Evolutionary conservation across 164 flowering plant species (phyloP), one percentile per base, ranked within the genome.

Genomic region (Umbellularia californica): DNA sequence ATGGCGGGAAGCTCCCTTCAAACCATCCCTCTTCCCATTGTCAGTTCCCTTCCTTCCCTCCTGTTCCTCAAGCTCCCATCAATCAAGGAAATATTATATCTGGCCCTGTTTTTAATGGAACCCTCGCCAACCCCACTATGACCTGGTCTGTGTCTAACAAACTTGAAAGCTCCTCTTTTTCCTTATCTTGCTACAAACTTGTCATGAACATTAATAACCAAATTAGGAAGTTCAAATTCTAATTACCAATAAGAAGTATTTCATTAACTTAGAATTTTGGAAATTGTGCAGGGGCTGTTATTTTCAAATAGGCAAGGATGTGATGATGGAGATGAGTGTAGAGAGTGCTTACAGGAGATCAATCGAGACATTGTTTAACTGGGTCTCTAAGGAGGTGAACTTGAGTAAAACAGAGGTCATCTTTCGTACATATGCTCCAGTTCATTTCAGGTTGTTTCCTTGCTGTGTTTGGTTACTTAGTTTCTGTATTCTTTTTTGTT

Each of bases 391-490:
- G 28, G 87, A 92, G 78, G 84, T 95, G 68, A 87, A 95, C 76
- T 65, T 77, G 19, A 90, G 64, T 81, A 92, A 84, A 83, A 92
- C 97, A 41, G 93, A 87, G 64, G 92, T 93, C 76, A 84, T 89
- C 79, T 95, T 90, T 73, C 97, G 97, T 5, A 85, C 93, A 47
- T 92, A 81, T 79, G 87, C 99, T 35, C 98, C 97, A 3, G 95
- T 89, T 17, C 99, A 95, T 86, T 95, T 92, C 96, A 93, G 99
- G 99, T 90, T 69, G 25, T 77, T 76, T 70, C 25, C n/a, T 55
- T 55, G 15, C 2, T 20, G 20, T 17, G n/a, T 55, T 55, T 55
- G 5, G 60, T 55, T 11, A 20, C 60, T 55, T 5, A 55, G n/a
- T 55, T 15, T 55, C 60, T 55, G n/a, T 55, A 15, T 15, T 55